These are phyloP conservation scores for Teunomyces funiuensis DNA, from an alignment of 805 yeast genomes.

Conservation along the genomic window DNA sequence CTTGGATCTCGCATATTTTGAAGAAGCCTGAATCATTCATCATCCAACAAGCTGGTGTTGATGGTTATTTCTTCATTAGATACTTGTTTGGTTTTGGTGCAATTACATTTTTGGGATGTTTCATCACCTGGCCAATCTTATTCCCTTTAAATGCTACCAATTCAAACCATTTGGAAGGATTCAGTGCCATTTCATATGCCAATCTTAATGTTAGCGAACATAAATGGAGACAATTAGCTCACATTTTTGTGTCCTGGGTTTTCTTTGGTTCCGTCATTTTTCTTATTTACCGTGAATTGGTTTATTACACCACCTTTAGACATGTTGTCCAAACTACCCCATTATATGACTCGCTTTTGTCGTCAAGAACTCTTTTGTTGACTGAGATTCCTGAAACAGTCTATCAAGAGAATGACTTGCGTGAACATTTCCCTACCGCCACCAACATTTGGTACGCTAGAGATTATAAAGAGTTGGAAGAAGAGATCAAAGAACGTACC, in stretches of 20 bases:
- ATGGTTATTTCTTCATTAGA: conserved; percentile 75
- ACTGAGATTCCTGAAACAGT: conserved; percentile 60
- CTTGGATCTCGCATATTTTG: conserved; percentile 56
- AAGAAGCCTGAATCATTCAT: conserved; percentile 58
- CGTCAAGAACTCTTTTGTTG: conserved; percentile 71
- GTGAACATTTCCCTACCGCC: conserved; percentile 62
- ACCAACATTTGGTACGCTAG: conserved; percentile 62
- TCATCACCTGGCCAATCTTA: conserved; percentile 64
- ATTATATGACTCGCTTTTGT: conserved; percentile 62
- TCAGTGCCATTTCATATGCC: conserved; percentile 62
- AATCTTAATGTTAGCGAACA: conserved; percentile 47
- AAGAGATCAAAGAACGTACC: conserved; percentile 60
- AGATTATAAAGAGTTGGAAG: conserved; percentile 55
- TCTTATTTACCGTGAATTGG: conserved; percentile 71
- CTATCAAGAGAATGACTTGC: conserved; percentile 49
- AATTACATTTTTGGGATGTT: conserved; percentile 52
- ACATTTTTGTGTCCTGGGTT: conserved; percentile 73
- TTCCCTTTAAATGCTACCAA: conserved; percentile 76
- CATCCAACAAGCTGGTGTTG: conserved; percentile 69
- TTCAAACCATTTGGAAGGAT: conserved; percentile 55
- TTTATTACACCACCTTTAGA: conserved; percentile 67
- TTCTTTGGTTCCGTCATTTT: conserved; percentile 66
- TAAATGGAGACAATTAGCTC: conserved; percentile 69
- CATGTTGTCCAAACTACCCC: conserved; percentile 76
- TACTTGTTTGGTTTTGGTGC: conserved; percentile 56